Evolutionary conservation across 2,329 filamentous ascomycete genomes (phyloP), one percentile per base, ranked within the genome.

Genomic region (Fusarium verrucosum): DNA sequence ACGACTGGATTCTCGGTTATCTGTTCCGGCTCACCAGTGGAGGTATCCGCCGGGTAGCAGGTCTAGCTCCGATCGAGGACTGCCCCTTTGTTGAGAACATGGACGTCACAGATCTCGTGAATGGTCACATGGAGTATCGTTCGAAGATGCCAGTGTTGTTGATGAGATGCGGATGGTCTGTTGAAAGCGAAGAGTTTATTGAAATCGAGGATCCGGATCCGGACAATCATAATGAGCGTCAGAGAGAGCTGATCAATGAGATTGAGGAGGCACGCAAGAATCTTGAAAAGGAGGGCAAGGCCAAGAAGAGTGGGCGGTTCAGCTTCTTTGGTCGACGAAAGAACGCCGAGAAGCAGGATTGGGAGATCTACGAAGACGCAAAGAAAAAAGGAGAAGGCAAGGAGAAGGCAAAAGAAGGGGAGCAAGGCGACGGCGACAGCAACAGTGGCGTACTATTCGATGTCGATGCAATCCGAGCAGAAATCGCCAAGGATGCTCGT

Each of bases 191-290:
- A 70, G 94, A 98, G 74, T 99, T 98, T 73, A 89, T 87, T 1
- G 95, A 99, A 77, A 98, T 99, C 59, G 95, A 98, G 75, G 95
- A 99, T 69, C 93, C 95, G 0, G 95, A 99, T 72, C 95, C 95
- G 1, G 95, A 98, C 1, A 94, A 96, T 69, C 94, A 98, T 77
- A 85, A 87, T 46, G 85, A 92, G 74, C 85, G 94, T 43, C 95
- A 99, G 77, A 86, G 93, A 53, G 94, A 98, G 77, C 85, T 99
- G 37, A 97, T 99, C 74, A 93, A 91, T 70, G 95, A 99, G 78
- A 97, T 99, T 49, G 94, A 98, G 75, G 94, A 96, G 77, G 95
- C 95, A 8, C 87, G 95, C 33, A 93, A 90, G 73, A 88, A 95
- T 71, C 84, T 96, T 5, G 93, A 97, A 72, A 89, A 87, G 73